Evolutionary conservation across 108 stramenopile genomes (phyloP).

Genomic region (Pseudonitzschia pungens): DNA sequence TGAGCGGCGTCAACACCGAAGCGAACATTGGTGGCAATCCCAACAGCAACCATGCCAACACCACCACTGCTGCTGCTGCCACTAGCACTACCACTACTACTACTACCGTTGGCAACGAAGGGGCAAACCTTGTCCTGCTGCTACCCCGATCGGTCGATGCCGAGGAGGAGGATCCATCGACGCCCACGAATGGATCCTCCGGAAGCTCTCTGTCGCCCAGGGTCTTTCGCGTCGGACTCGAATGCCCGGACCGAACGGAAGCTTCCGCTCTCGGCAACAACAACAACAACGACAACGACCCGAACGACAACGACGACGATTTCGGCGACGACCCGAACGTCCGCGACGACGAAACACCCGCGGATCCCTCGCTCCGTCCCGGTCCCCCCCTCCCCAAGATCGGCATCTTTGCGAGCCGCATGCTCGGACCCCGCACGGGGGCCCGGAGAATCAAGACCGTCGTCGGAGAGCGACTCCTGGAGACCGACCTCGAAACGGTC

Average conservation of each 20-base stretch:
- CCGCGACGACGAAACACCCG: neutral
- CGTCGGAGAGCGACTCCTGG: neutral
- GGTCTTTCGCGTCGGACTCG: neutral
- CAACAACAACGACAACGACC: too few relatives aligned
- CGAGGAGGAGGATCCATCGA: neutral
- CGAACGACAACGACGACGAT: neutral
- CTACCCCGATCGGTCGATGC: neutral
- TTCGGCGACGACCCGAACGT: too few relatives aligned
- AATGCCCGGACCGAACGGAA: too few relatives aligned
- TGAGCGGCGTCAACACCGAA: neutral
- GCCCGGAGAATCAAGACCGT: slow-evolving; percentile 1
- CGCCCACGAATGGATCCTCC: neutral
- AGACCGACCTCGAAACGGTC: neutral
- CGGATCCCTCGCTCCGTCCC: too few relatives aligned
- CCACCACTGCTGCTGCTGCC: too few relatives aligned
- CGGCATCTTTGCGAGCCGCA: neutral
- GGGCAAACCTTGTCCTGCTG: neutral
- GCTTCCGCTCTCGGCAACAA: too few relatives aligned
- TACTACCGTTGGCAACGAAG: neutral
- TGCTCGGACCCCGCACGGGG: neutral
- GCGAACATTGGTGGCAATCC: too few relatives aligned
- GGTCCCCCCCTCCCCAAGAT: neutral
- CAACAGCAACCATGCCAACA: neutral
- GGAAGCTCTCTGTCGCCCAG: neutral
- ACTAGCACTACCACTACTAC: too few relatives aligned